Percentiles rank a stretch among this genome's conserved stretches.
Evolutionary conservation across 1,284 basidiomycete species (phyloP).

Genomic region (Sanghuangporus sanghuang): DNA sequence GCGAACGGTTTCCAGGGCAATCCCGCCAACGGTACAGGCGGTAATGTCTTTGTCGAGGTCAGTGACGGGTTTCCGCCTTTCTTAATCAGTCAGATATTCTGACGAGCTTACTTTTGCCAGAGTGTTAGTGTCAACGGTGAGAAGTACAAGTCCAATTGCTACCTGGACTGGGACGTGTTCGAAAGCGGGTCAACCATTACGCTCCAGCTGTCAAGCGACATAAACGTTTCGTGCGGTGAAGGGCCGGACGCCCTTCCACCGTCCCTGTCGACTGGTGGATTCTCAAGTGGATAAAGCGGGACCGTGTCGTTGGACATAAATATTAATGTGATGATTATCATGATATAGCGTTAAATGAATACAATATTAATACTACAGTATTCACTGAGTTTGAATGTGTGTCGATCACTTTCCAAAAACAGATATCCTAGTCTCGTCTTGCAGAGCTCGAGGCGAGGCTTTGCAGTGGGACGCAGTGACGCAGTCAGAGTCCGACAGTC

Average conservation of each 20-base stretch:
- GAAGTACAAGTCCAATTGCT: constrained; percentile 56
- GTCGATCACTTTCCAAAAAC: too few species aligned
- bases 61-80: background rate
- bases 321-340: background rate
- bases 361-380: too few species aligned
- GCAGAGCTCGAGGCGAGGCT: background rate
- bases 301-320: background rate
- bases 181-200: constrained; percentile 43
- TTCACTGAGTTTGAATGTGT: too few species aligned
- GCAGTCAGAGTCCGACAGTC: background rate
- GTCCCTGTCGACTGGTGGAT: constrained; percentile 57
- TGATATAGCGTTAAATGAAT: background rate
- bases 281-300: background rate
- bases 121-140: constrained; percentile 51
- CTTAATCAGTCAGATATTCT: background rate
- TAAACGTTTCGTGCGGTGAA: constrained; percentile 44
- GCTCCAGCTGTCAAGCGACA: constrained; percentile 47
- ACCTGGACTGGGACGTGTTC: constrained; percentile 59
- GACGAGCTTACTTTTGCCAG: constrained; percentile 26
- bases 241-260: constrained; percentile 45
- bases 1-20: constrained; percentile 48
- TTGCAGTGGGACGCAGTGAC: too few species aligned
- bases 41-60: constrained; percentile 53
- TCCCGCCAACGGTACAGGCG: constrained; percentile 43
- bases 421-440: too few species aligned